Percentiles rank a stretch among this genome's conserved stretches.
Conservation (phyloP, 2,329 filamentous ascomycete genomes). For the Diplocarpon mali region DNA sequence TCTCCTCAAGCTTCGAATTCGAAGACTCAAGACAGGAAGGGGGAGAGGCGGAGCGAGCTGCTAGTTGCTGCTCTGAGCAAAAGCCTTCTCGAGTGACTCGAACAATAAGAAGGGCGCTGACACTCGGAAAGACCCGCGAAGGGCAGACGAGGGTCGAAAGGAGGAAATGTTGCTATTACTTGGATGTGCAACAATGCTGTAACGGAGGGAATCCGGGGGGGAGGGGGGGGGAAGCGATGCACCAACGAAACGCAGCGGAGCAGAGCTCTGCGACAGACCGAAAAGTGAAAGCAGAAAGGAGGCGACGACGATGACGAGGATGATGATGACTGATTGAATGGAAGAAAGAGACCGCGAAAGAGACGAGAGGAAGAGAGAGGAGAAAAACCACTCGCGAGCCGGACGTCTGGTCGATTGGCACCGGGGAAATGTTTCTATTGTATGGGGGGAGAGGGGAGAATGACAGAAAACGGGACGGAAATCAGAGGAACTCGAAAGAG, state of each 20-base stretch:
- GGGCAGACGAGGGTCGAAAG: constrained; percentile 20
- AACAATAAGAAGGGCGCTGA: constrained; percentile 22
- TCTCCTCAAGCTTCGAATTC: constrained; percentile 13
- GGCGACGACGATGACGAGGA: constrained; percentile 20
- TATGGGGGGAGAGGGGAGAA: too few relatives aligned
- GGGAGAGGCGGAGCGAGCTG: constrained; percentile 16
- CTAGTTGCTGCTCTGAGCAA: constrained; percentile 15
- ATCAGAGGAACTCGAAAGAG: constrained; percentile 2
- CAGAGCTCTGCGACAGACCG: constrained; percentile 18
- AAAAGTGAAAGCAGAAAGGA: constrained; percentile 22
- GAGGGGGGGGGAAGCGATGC: constrained; percentile 13
- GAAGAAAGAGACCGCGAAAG: constrained; percentile 22
- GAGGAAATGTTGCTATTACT: constrained; percentile 19
- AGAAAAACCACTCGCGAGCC: constrained; percentile 26
- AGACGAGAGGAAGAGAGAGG: constrained; percentile 26
- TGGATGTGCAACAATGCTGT: constrained; percentile 17
- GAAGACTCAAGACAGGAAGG: constrained; percentile 16
- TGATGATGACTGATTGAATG: constrained; percentile 12
- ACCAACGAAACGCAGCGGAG: constrained; percentile 9
- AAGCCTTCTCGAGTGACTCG: constrained; percentile 22
- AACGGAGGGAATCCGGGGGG: constrained; percentile 10
- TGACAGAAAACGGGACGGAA: constrained; percentile 1
- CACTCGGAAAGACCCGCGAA: constrained; percentile 19
- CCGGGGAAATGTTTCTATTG: constrained; percentile 14
- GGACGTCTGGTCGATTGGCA: constrained; percentile 22